A percentile compares a stretch with the other conserved stretches of the same genome.
Evolutionary conservation across 2,329 filamentous ascomycete species (phyloP).

Genomic region (Trichoderma atroviride): DNA sequence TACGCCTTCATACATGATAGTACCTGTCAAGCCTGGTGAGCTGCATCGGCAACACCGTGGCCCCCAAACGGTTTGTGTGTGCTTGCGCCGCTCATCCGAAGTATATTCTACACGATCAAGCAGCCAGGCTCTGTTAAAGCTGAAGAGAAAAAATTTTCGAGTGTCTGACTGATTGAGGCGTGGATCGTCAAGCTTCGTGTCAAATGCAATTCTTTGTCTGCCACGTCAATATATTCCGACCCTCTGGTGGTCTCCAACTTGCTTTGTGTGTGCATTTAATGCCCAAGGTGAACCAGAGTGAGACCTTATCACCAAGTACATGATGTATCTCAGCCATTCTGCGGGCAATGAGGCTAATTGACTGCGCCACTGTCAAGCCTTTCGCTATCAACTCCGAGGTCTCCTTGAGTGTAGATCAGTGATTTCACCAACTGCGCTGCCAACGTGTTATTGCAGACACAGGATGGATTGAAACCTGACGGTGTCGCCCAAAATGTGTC

Average conservation of each 20-base stretch:
- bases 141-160: constrained; percentile 33
- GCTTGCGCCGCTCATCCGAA: constrained; percentile 35
- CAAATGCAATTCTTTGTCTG: not conserved
- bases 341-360: constrained; percentile 36
- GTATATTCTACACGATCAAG: constrained; percentile 65
- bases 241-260: constrained; percentile 36
- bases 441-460: constrained; percentile 31
- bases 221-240: constrained; percentile 36
- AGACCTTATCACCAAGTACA: constrained; percentile 29
- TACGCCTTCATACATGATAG: constrained; percentile 6
- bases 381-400: constrained; percentile 41
- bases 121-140: constrained; percentile 67
- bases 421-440: constrained; percentile 28
- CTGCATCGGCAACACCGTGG: not conserved
- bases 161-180: constrained; percentile 31
- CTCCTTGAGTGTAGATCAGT: constrained; percentile 34
- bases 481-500: constrained; percentile 1
- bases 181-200: not conserved
- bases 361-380: constrained; percentile 36
- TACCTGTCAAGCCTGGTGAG: constrained; percentile 21
- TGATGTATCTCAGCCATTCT: constrained; percentile 23
- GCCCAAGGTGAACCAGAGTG: constrained; percentile 43
- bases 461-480: constrained; percentile 31
- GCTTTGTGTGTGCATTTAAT: constrained; percentile 34
- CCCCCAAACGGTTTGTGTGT: constrained; percentile 8